Evolutionary conservation across 2,329 filamentous ascomycete genomes (phyloP), one percentile per base, ranked within the genome.

Genomic region (Alternaria atra): DNA sequence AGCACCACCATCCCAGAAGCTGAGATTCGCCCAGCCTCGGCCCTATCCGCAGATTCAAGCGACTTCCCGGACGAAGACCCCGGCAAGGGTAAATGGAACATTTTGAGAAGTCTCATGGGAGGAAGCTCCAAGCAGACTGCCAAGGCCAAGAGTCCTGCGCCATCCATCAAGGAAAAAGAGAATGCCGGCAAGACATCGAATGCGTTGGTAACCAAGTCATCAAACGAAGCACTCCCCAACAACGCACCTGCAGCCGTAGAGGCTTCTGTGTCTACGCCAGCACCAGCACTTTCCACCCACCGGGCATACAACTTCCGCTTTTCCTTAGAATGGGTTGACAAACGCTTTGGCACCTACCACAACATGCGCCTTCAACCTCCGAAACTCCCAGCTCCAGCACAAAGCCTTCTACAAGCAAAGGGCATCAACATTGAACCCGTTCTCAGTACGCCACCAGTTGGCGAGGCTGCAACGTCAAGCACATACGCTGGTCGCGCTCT

Each of bases 251-350:
- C 56, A 10, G 42, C 42, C 43, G 43, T 57, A 10, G 64, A 70
- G 37, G 53, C 44, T 20, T 37, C 52, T 23, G 52, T 50, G 13
- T 35, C 46, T 17, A 35, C 61, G 39, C 61, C 66, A n/a, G 73
- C 83, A 1, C 77, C 81, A 12, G 83, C 83, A 54, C 83, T 83
- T 54, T 6, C 86, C 80, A 87, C 66, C 80, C 86, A 73, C 80
- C 84, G 74, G 82, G 84, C 80, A 65, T 92, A 87, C 71, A 84
- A 87, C 61, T 94, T 94, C 82, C 91, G 89, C 63, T 94, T 94
- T 71, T 87, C 89, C 9, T 84, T 93, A 2, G 89, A 90, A 61
- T 90, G 87, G 84, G 84, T 88, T 40, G 85, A 87, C 58, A 84
- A 84, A 57, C 79, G 70, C 77, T 84, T 85, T 64, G 83, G 86